Evolutionary conservation across 1,284 basidiomycete species (phyloP), one percentile per base, ranked within the genome.

Genomic region (Ceratobasidium sp.): DNA sequence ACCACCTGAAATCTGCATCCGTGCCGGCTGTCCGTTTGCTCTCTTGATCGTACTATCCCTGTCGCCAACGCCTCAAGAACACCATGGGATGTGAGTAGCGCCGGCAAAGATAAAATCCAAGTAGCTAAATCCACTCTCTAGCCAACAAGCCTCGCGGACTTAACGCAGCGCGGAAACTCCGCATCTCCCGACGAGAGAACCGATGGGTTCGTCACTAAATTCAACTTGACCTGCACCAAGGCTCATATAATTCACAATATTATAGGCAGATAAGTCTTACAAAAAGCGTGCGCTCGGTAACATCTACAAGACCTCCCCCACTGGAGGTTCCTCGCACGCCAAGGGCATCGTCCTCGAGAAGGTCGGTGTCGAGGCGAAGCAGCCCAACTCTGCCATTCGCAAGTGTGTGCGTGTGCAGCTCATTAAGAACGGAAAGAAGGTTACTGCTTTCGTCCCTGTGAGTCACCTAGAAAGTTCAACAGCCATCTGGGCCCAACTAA

Each of bases 361-460:
- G 89, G 93, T 96, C 77, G 91, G 92, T 78, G 91, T 94, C 76
- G 92, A 94, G 84, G 95, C 95, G 80, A 97, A 97, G 86, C 95
- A 98, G 83, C 98, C 98, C 85, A 99, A 99, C 90, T 99, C 98
- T 82, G 98, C 98, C 83, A 98, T 99, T 84, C 95, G 98, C 85
- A 99, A 99, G 86, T 99, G 98, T 88, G 98, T 99, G 79, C 95
- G 98, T 87, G 98, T 99, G 76, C 98, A 99, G 83, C 89, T 99
- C 80, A 99, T 99, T 86, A 99, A 99, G 91, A 99, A 99, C 88
- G 98, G 98, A 80, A 99, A 99, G 93, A 98, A 99, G 86, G 95
- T 96, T 81, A 96, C 95, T 76, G 95, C 95, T 80, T 97, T 90
- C 87, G 88, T 89, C 59, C 88, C 87, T 78, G 85, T 86, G 74